These are phyloP conservation scores for Graphilbum fragrans DNA, from an alignment of 2,329 filamentous ascomycete species.

Conservation along the genomic window DNA sequence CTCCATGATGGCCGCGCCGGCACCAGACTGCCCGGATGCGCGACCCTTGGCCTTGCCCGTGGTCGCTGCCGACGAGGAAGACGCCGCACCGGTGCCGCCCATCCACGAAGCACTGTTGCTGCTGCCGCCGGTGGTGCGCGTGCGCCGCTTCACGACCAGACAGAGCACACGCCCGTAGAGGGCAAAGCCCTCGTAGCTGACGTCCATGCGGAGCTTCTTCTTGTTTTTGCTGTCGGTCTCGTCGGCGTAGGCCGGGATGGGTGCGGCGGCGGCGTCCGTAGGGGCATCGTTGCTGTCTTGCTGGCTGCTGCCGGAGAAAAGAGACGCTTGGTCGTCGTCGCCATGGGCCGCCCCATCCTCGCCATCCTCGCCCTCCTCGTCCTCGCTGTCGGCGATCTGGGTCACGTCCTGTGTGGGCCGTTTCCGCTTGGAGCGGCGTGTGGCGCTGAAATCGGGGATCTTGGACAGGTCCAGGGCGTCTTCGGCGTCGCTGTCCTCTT, in stretches of 20 bases:
- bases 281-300: background rate
- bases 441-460: slow-evolving; percentile 9
- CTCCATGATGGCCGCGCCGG: slow-evolving; percentile 63
- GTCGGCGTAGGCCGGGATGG: slow-evolving; percentile 8
- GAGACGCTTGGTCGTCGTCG: background rate
- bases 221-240: slow-evolving; percentile 50
- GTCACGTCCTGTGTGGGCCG: slow-evolving; percentile 16
- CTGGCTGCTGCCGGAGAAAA: background rate
- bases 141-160: slow-evolving; percentile 71
- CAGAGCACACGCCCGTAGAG: slow-evolving; percentile 92
- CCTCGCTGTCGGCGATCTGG: slow-evolving; percentile 18
- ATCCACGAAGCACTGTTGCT: slow-evolving; percentile 13
- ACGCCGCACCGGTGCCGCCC: slow-evolving; percentile 11
- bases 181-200: slow-evolving; percentile 87
- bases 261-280: background rate
- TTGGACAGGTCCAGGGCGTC: background rate
- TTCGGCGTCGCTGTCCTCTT: slow-evolving; percentile 14
- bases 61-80: slow-evolving; percentile 10
- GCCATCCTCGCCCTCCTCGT: slow-evolving; percentile 22
- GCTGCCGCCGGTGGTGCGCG: slow-evolving; percentile 17
- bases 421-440: slow-evolving; percentile 19
- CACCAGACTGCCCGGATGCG: slow-evolving; percentile 14
- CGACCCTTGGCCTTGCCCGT: slow-evolving; percentile 8
- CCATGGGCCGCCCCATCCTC: background rate
- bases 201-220: slow-evolving; percentile 80